Percentiles rank a stretch among this genome's conserved stretches.
Conservation (phyloP, 306 rosid genomes). For the Fagus sylvatica region DNA sequence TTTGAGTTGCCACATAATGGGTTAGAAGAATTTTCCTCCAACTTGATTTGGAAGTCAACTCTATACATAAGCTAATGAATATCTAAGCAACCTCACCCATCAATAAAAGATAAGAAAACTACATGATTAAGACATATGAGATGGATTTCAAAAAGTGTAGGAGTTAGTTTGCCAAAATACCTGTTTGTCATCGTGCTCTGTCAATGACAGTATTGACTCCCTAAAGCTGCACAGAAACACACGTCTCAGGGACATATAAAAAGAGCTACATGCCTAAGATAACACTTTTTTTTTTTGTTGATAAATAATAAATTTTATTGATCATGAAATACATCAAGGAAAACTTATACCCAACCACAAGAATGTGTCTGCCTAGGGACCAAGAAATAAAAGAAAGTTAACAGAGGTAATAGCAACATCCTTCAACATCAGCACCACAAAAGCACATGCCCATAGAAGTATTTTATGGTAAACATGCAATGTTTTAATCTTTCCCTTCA, state of each 20-base stretch:
- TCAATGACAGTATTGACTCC: constrained; percentile 84
- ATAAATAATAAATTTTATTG: no score
- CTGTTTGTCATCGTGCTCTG: constrained; percentile 98
- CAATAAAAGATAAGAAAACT: neutral
- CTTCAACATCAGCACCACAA: no score
- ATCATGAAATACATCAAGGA: neutral
- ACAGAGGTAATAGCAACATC: neutral
- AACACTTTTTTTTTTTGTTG: neutral
- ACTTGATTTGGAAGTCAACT: no score
- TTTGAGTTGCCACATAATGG: no score
- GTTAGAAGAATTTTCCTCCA: no score
- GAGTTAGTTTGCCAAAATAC: constrained; percentile 36
- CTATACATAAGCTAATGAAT: neutral
- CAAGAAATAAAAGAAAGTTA: constrained; percentile 1
- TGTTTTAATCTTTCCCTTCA: neutral
- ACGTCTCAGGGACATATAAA: constrained; percentile 29
- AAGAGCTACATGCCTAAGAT: constrained; percentile 9
- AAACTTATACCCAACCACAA: neutral
- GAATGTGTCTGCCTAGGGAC: constrained; percentile 3
- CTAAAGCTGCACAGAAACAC: constrained; percentile 72
- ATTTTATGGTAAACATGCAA: neutral
- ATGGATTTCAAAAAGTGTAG: neutral
- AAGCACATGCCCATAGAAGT: neutral
- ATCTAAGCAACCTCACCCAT: neutral
- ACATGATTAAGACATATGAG: neutral